Base-by-base conservation (phyloP, 371 early-diverging fungal species). In the Mucor sp. region DNA sequence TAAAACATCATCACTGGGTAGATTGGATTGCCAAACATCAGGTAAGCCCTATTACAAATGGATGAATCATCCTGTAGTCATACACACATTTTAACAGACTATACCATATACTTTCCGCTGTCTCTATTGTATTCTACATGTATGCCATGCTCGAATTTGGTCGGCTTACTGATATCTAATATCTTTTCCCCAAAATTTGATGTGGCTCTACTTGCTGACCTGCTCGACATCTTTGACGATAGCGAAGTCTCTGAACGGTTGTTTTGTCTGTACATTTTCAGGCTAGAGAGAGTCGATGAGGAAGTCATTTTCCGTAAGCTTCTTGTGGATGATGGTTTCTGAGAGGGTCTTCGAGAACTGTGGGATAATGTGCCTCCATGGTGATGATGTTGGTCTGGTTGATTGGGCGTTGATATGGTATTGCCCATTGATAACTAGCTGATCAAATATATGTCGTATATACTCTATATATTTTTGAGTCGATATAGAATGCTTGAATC, bases 101-200 rank as follows among this genome's bases (percentile, higher is more conserved):
- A 70, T 77, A 83, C 89, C 88, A 87, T 86, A 57, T 81, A 89
- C 72, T 85, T 85, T 39, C 88, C 87, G 61, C 83, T 83, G 28
- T 85, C 79, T 48, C 71, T 74, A 62, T 89, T 83, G 66, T 83
- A 89, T 53, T 87, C 89, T 7, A 89, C 87, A 77, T 89, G 89
- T 69, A 89, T 87, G 14, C 89, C 88, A 60, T 89, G 89, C 64
- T 89, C 88, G 53, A 89, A 81, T 60, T 85, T 83, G 1, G 89
- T 89, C 9, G 89, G 89, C 39, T 85, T 83, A 37, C 89, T 81
- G 37, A 89, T 89, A 69, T 84, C 84, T 33, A 87, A 64, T 67
- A 87, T 82, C 63, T 82, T 87, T 65, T 84, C 85, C 1, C 74
- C 71, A 71, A 71, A 74, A 37, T 47, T 55, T 25, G 58, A 50